A percentile compares a stretch with the other conserved stretches of the same genome.
phyloP scores from a whole-genome alignment of 2,329 filamentous ascomycete species.

The Neonectria coccinea region DNA sequence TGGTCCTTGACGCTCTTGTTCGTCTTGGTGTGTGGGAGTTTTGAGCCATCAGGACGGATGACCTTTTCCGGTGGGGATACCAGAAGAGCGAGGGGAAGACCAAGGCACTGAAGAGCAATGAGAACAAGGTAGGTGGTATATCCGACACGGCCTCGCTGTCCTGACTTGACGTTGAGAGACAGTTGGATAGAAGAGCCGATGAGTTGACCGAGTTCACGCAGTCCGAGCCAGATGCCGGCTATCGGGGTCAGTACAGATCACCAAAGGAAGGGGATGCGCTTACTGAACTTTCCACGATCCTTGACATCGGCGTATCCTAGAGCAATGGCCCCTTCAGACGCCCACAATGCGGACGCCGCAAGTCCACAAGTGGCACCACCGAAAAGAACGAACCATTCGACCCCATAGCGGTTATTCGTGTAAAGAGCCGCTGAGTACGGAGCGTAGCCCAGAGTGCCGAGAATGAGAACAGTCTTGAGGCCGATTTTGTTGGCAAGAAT shows the following conservation, averaged over 20 bases:
- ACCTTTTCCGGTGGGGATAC: conserved; percentile 42
- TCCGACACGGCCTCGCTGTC: conserved; percentile 46
- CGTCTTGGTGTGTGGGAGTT: conserved; percentile 23
- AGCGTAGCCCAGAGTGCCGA: conserved; percentile 62
- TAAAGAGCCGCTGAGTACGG: conserved; percentile 62
- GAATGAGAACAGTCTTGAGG: conserved; percentile 57
- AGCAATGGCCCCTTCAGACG: conserved; percentile 62
- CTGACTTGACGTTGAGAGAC: conserved; percentile 58
- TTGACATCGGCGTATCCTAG: conserved; percentile 61
- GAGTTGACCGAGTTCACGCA: conserved; percentile 64
- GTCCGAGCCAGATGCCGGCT: conserved; percentile 65
- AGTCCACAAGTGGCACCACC: conserved; percentile 62
- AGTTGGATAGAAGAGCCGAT: conserved; percentile 64
- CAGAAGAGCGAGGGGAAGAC: conserved; percentile 39
- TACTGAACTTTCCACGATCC: conserved; percentile 59
- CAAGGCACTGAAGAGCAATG: conserved; percentile 43
- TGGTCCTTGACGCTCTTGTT: conserved; percentile 36
- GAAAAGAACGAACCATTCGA: conserved; percentile 64
- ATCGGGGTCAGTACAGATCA: conserved; percentile 14
- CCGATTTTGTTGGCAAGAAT: conserved; percentile 63
- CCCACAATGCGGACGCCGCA: conserved; percentile 64
- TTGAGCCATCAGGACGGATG: conserved; percentile 38
- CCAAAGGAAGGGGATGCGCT: conserved; percentile 6
- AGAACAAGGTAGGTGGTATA: conserved; percentile 43
- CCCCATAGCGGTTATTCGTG: conserved; percentile 63